These are phyloP conservation scores for Penicillium freii DNA, from an alignment of 2,329 filamentous ascomycete species.

Conservation along the genomic window DNA sequence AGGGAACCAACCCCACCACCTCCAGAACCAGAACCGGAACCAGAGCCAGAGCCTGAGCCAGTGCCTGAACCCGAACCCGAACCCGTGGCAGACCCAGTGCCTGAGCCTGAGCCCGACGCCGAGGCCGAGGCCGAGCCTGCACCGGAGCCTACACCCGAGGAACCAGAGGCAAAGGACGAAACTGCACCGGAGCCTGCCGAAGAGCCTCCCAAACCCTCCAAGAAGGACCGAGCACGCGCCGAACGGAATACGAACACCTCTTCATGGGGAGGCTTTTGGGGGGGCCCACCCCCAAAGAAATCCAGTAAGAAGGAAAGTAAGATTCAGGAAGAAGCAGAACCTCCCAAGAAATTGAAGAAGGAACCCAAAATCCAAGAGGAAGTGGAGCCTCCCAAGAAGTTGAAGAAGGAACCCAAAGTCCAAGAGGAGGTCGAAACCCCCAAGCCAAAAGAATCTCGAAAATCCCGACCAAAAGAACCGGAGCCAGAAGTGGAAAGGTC, in stretches of 20 bases:
- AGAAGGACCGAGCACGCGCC: conserved; percentile 74
- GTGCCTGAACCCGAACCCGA: conserved; percentile 27
- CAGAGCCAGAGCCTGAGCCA: conserved; percentile 22
- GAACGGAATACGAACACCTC: conserved; percentile 65
- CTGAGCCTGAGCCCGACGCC: conserved; percentile 1
- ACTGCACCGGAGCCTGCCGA: conserved; percentile 50
- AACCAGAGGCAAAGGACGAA: no score
- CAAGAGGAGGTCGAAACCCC: conserved; percentile 35
- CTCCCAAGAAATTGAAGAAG: conserved; percentile 49
- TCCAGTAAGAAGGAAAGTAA: conserved; percentile 50
- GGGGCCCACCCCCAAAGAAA: conserved; percentile 52
- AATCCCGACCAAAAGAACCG: conserved; percentile 59
- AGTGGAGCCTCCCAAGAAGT: conserved; percentile 42
- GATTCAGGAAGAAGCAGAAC: conserved; percentile 37
- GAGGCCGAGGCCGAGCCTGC: background rate
- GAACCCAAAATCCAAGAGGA: conserved; percentile 43
- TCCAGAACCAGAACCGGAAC: conserved; percentile 32
- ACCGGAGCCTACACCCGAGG: conserved; percentile 1
- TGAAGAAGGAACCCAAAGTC: conserved; percentile 48
- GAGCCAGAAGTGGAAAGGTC: conserved; percentile 63
- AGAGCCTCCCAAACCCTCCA: conserved; percentile 54
- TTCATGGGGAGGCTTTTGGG: conserved; percentile 81
- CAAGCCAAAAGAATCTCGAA: conserved; percentile 33
- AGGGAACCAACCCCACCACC: conserved; percentile 30
- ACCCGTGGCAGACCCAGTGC: conserved; percentile 37